Percentiles rank a stretch among this genome's conserved stretches.
These are phyloP conservation scores for Zostera marina DNA, from an alignment of 116 monocot genomes.

Conservation along the genomic window DNA sequence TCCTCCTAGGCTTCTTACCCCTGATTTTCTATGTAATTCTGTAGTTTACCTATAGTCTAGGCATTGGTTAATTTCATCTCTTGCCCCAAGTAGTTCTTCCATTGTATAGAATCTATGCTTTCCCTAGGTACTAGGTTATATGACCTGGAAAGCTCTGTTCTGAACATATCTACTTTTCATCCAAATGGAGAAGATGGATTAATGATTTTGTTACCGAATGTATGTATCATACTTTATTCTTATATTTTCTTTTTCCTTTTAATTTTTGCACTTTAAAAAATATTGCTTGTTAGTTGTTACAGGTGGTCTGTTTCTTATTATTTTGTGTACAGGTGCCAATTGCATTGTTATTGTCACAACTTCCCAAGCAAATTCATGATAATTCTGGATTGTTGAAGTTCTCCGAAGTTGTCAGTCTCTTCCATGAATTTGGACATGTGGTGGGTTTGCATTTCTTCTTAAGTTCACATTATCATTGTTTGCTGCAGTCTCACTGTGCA, in stretches of 20 bases:
- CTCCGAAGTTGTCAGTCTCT: conserved; percentile 69
- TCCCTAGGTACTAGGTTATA: no score
- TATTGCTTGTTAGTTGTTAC: background rate
- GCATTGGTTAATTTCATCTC: no score
- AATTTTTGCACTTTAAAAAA: background rate
- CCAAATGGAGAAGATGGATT: no score
- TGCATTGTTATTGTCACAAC: conserved; percentile 52
- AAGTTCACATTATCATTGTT: background rate
- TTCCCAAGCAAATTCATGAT: conserved; percentile 51
- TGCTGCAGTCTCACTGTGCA: background rate
- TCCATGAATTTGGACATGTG: conserved; percentile 93
- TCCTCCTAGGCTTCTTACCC: no score
- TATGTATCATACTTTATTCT: no score
- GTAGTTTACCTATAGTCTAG: no score
- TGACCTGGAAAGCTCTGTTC: no score
- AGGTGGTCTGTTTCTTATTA: background rate
- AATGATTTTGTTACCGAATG: no score
- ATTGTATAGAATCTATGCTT: no score
- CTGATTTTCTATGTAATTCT: no score
- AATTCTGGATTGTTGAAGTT: conserved; percentile 39
- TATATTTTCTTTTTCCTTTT: background rate
- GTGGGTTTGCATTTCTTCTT: conserved; percentile 17
- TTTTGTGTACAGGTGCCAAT: conserved; percentile 45
- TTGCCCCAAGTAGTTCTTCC: no score
- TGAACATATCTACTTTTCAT: no score